phyloP scores from a whole-genome alignment of 1,284 basidiomycete genomes.

The Moesziomyces globuligerus region DNA sequence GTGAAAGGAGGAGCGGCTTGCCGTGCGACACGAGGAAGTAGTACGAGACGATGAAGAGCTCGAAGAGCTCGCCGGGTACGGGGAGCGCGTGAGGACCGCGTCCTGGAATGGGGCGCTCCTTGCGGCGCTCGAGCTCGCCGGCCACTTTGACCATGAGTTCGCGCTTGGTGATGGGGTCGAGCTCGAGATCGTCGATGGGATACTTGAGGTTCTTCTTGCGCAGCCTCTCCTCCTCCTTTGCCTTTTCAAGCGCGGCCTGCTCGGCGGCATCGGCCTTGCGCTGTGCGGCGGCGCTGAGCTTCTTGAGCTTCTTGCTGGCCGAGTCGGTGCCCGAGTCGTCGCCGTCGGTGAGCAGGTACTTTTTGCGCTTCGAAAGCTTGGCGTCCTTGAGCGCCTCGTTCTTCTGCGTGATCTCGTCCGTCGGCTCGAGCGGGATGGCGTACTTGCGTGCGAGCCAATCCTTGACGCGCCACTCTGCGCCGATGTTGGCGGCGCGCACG shows the following conservation, averaged over 20 bases:
- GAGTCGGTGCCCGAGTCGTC: slow-evolving; percentile 74
- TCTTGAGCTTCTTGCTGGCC: slow-evolving; percentile 63
- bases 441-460: slow-evolving; percentile 82
- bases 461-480: slow-evolving; percentile 94
- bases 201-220: slow-evolving; percentile 83
- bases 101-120: slow-evolving; percentile 74
- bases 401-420: slow-evolving; percentile 80
- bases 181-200: slow-evolving; percentile 71
- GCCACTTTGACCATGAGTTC: slow-evolving; percentile 59
- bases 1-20: slow-evolving; percentile 85
- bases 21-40: slow-evolving; percentile 91
- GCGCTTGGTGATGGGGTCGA: slow-evolving; percentile 63
- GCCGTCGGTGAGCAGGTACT: slow-evolving; percentile 78
- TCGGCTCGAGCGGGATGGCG: slow-evolving; percentile 83
- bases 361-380: slow-evolving; percentile 71
- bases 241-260: slow-evolving; percentile 40
- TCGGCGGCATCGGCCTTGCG: slow-evolving; percentile 40
- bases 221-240: slow-evolving; percentile 71
- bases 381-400: slow-evolving; percentile 83
- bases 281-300: slow-evolving; percentile 35
- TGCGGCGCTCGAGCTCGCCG: slow-evolving; percentile 51
- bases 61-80: slow-evolving; percentile 77
- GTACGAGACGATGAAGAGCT: slow-evolving; percentile 87
- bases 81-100: slow-evolving; percentile 82
- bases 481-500: slow-evolving; percentile 86